These are phyloP conservation scores for Crithidia mellificae DNA, from an alignment of 208 protist genomes.

Conservation along the genomic window DNA sequence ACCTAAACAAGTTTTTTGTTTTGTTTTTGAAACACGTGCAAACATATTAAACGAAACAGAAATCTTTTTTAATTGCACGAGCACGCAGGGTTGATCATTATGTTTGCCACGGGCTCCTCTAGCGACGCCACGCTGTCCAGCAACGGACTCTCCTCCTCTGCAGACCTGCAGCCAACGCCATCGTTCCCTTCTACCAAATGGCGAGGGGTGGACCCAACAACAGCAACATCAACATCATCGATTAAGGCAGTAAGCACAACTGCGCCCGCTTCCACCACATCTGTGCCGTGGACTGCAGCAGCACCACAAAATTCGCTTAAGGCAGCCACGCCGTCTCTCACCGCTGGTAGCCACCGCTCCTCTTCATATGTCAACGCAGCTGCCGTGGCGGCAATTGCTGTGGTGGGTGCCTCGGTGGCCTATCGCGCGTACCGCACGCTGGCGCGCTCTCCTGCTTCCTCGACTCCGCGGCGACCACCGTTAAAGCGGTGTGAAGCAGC, in stretches of 20 bases:
- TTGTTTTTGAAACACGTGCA: not conserved
- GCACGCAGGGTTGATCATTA: not conserved
- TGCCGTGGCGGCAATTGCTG: constrained; percentile 17
- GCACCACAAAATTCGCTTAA: too few species aligned
- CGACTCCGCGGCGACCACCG: constrained; percentile 1
- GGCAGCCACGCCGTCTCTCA: too few species aligned
- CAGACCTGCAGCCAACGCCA: not conserved
- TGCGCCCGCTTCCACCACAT: too few species aligned
- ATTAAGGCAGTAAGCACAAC: not conserved
- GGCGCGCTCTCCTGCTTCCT: not conserved
- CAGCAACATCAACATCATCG: not conserved
- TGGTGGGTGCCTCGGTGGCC: constrained; percentile 3
- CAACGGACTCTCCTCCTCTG: not conserved
- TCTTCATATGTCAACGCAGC: not conserved
- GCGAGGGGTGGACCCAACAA: not conserved
- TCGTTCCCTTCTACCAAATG: not conserved
- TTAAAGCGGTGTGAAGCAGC: not conserved
- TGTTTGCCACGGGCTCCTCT: not conserved
- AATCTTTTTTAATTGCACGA: not conserved
- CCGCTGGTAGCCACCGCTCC: too few species aligned
- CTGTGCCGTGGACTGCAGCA: too few species aligned
- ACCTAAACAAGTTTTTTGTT: too few species aligned
- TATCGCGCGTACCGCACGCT: constrained; percentile 15
- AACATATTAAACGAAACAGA: not conserved
- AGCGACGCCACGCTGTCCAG: not conserved